These are phyloP conservation scores for Flaveria robusta DNA, from an alignment of 129 eudicot genomes.

Conservation along the genomic window DNA sequence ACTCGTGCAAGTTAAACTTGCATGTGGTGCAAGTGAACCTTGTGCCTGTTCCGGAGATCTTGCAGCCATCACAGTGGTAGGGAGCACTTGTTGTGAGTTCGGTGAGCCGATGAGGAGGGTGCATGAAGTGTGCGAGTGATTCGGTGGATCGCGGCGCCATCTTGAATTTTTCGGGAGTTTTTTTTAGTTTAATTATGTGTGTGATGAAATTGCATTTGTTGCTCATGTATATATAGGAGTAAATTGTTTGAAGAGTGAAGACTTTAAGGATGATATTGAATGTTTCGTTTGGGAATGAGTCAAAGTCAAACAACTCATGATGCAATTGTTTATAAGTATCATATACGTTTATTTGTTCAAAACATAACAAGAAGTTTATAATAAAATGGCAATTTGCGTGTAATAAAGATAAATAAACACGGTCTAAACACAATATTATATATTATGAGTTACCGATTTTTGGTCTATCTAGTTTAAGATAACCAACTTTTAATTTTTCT, in stretches of 20 bases:
- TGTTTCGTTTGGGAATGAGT: not conserved
- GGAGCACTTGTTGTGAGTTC: not conserved
- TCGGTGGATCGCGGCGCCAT: not conserved
- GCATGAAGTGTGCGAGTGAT: constrained; percentile 28
- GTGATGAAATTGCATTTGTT: not conserved
- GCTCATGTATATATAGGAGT: not conserved
- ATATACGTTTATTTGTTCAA: too few species aligned
- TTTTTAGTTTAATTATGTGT: not conserved
- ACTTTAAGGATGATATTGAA: not conserved
- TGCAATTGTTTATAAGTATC: not conserved
- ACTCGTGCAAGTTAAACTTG: constrained; percentile 22
- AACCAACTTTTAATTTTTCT: too few species aligned
- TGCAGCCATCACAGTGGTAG: constrained; percentile 28
- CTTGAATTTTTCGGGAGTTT: not conserved
- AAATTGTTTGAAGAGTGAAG: not conserved
- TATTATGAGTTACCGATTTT: too few species aligned
- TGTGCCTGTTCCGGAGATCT: constrained; percentile 17
- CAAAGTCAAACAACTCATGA: not conserved
- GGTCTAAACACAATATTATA: too few species aligned
- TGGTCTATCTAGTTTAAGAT: too few species aligned
- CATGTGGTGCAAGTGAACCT: constrained; percentile 32
- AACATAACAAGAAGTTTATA: not conserved
- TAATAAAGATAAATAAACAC: not conserved
- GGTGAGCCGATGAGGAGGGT: constrained; percentile 21
- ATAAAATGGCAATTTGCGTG: not conserved